Evolutionary conservation across 2,329 filamentous ascomycete species (phyloP), one percentile per base, ranked within the genome.

Genomic region (Phialemonium atrogriseum): DNA sequence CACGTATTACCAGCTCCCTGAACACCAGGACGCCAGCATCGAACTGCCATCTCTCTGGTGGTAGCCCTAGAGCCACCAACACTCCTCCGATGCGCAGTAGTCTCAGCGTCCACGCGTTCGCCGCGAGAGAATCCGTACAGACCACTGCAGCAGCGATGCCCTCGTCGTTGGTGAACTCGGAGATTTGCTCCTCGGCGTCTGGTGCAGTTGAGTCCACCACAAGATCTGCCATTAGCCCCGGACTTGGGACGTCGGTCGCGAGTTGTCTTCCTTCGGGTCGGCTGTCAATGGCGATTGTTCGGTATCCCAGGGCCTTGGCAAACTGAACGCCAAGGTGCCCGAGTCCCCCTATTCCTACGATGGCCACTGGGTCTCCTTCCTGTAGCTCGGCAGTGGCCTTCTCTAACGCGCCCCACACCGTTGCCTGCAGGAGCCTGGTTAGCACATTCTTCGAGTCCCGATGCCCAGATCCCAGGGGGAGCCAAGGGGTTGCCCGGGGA

Each of bases 251-350:
- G n/a, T 53, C 43, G 1, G 23, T 36, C 2, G 55, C 51, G 1
- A 57, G 42, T 12, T 45, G 33, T 11, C 47, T 42, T 1, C 48
- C 55, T 8, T 49, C 49, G 5, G 34, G 34, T 3, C 50, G 43
- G 24, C 44, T 59, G 30, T 63, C 58, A 5, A 58, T 44, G 3
- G 55, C 57, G 10, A 59, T 35, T 1, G 48, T 47, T n/a, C 51
- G 47, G 34, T 49, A 56, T 1, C 58, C 56, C 35, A 58, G 38
- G 7, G 50, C 51, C 23, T 52, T 56, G 3, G 55, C 45, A 29
- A 56, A 58, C 30, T 59, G 56, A 2, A 58, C 24, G 7, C 50
- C 55, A 3, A 59, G 41, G 30, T 55, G 46, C 6, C 56, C 56
- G 3, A 59, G 44, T 1, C 55, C 54, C 6, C 55, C 55, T 11